phyloP scores from a whole-genome alignment of 495 filamentous ascomycete genomes.

The Aspergillus bridgeri region DNA sequence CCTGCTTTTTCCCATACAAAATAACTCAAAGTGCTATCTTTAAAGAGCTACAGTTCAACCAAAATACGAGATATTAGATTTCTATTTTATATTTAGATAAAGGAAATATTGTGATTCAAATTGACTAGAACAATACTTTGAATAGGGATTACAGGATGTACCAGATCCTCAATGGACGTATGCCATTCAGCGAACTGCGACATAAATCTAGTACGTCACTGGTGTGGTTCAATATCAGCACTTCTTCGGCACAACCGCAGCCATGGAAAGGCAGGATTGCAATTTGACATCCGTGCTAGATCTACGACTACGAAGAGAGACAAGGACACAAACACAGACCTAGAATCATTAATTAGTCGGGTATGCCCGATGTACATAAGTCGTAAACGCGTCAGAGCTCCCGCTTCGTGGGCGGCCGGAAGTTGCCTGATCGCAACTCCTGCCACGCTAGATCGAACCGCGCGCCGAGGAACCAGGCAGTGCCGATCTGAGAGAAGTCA shows the following conservation, averaged over 20 bases:
- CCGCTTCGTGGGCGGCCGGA: constrained; percentile 26
- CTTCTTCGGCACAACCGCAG: constrained; percentile 92
- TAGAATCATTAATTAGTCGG: constrained; percentile 29
- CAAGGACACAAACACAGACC: constrained; percentile 18
- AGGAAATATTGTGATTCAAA: no score
- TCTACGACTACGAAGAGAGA: background rate
- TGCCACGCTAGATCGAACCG: constrained; percentile 61
- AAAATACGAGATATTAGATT: no score
- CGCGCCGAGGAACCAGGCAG: constrained; percentile 66
- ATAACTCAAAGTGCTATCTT: no score
- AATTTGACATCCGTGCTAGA: constrained; percentile 99
- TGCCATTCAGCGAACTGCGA: constrained; percentile 41
- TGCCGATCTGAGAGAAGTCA: constrained; percentile 51
- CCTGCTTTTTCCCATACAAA: no score
- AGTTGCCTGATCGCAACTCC: constrained; percentile 52
- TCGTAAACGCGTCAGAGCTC: constrained; percentile 23
- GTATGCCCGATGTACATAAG: constrained; percentile 23
- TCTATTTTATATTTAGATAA: no score
- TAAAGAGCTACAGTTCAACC: no score
- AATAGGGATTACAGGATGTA: no score
- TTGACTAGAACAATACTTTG: no score
- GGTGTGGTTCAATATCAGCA: constrained; percentile 56
- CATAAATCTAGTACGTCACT: constrained; percentile 52
- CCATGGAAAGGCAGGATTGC: constrained; percentile 79
- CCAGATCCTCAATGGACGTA: constrained; percentile 51